Base-by-base conservation (phyloP, 169 alveolate species). In the Amoebophrya sp. region DNA sequence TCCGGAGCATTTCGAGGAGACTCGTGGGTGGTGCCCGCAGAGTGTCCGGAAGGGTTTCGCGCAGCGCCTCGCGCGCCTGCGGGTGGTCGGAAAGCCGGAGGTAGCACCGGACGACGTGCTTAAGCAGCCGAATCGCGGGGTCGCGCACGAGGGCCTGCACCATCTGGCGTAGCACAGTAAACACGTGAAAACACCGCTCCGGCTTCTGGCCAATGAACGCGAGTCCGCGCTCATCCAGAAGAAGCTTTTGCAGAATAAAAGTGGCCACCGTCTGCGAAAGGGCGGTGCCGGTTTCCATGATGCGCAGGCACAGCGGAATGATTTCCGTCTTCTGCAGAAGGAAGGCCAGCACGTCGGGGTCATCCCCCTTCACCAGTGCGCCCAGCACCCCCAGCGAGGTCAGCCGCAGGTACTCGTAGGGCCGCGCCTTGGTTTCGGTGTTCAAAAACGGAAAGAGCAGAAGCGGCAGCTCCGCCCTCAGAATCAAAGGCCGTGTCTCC, bases 331-430 rank as follows among this genome's bases (percentile, higher is more conserved):
- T 96, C 92, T 97, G 97, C 88, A 99, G 96, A 54, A 99, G 95
- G 93, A 98, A 98, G 92, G 96, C 95, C 40, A 98, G 66, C 7
- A 39, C 35, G 18, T 12, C 25, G 40, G 83, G 89, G 39, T 90
- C 92, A 32, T 90, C 92, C 38, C 53, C 99, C 96, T 98, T 98
- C 25, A 99, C 99, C 38, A 99, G 95, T 40, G 99, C 99, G n/a
- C 99, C 99, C 47, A 99, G 98, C 33, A 99, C 99, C 40, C 99
- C 99, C 40, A 99, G 95, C 23, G 99, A 97, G 0, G 99, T 99
- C 88, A 99, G 96, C 89, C 99, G 97, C 89, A 98, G 94, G 94
- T 98, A 98, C 95, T 99, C 99, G 93, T 97, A 97, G 0, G 99
- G 99, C 92, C 99, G 96, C 77, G 98, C 97, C 92, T 98, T 98